Percentiles rank a stretch among this genome's conserved stretches.
Conservation (phyloP, 225 moss, liverwort and hornwort genomes). For the Neckera pumila region DNA sequence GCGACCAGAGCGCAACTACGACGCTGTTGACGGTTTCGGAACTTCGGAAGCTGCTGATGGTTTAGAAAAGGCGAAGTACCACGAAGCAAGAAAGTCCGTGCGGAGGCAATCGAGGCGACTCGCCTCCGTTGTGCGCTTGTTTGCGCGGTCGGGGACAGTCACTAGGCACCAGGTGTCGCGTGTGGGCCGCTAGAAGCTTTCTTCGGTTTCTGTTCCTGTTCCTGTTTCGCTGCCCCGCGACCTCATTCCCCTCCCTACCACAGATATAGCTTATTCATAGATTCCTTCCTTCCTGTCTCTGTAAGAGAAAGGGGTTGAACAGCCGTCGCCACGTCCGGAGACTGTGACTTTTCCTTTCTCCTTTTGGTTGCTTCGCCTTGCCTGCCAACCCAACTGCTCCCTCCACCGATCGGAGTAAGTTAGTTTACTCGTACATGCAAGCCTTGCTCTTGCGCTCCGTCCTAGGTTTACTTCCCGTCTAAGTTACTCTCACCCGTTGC, state of each 20-base stretch:
- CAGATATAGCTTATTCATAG: neutral
- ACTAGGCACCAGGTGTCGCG: neutral
- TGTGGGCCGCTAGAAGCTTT: neutral
- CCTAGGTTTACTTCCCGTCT: neutral
- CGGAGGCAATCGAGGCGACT: slow-evolving; percentile 11
- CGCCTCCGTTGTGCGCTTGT: neutral
- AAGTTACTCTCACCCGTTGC: neutral
- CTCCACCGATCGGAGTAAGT: neutral
- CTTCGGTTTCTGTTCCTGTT: neutral
- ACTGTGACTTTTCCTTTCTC: neutral
- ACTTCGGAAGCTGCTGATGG: neutral
- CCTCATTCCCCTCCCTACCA: neutral
- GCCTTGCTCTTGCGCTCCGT: neutral
- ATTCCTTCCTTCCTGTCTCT: neutral
- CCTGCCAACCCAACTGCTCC: neutral
- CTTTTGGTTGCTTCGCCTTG: neutral
- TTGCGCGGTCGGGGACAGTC: neutral
- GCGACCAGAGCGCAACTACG: neutral
- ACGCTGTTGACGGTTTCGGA: neutral
- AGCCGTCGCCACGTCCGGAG: neutral
- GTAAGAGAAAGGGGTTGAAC: neutral
- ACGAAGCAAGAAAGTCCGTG: too few species aligned
- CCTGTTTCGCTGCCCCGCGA: too few species aligned
- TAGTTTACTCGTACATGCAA: neutral
- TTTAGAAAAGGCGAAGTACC: neutral